phyloP scores from a whole-genome alignment of 176 grass and related monocot genomes.

The Luzula sylvatica region DNA sequence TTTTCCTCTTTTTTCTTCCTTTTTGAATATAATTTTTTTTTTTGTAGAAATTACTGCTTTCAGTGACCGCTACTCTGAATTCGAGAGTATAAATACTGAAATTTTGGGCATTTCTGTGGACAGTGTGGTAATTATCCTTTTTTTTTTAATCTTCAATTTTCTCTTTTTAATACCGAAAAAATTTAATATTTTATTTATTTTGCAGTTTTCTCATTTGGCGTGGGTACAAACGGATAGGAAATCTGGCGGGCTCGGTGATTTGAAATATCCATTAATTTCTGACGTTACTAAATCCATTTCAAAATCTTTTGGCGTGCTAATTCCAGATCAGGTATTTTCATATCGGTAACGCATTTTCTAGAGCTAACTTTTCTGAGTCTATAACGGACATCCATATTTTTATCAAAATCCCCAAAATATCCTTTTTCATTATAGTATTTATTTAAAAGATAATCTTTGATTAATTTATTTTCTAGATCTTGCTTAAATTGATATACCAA shows the following conservation, averaged over 20 bases:
- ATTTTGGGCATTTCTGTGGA: constrained; percentile 72
- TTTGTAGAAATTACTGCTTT: constrained; percentile 80
- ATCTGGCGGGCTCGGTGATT: constrained; percentile 66
- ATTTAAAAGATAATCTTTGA: too few relatives aligned
- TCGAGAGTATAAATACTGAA: constrained; percentile 71
- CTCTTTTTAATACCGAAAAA: background rate
- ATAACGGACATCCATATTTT: too few relatives aligned
- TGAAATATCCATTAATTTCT: constrained; percentile 67
- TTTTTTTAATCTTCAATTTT: background rate
- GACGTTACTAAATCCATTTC: constrained; percentile 85
- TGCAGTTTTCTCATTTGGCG: constrained; percentile 92
- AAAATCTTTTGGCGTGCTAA: constrained; percentile 54
- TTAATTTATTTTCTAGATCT: too few relatives aligned
- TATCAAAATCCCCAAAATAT: too few relatives aligned
- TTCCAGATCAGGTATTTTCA: constrained; percentile 46
- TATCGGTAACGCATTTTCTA: background rate
- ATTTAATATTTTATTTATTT: background rate
- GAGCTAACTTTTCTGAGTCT: too few relatives aligned
- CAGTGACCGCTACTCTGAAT: constrained; percentile 64
- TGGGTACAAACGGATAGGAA: constrained; percentile 96
- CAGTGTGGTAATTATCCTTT: constrained; percentile 67
- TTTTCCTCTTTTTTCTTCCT: background rate
- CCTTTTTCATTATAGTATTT: too few relatives aligned
- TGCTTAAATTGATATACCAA: too few relatives aligned
- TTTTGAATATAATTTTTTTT: background rate